Percentiles rank a stretch among this genome's conserved stretches.
Evolutionary conservation across 805 yeast species (phyloP).

Genomic region (Wickerhamiella domercqiae): DNA sequence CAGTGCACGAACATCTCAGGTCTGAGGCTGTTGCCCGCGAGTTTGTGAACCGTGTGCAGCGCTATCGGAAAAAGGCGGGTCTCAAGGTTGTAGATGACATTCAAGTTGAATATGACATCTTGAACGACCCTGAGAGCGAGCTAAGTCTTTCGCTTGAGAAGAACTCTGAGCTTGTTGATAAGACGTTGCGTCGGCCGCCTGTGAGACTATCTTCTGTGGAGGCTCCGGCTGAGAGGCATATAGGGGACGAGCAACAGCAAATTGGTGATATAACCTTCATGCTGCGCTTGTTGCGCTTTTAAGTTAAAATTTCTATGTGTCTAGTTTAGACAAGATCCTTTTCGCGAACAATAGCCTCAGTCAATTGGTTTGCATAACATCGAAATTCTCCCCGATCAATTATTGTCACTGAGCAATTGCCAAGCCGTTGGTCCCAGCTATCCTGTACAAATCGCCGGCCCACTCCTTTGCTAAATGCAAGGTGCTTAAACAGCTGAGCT

Average conservation of each 20-base stretch:
- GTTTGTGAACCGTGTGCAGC: constrained; percentile 90
- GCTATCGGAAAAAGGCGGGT: constrained; percentile 92
- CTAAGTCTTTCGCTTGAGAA: constrained; percentile 44
- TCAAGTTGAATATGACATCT: constrained; percentile 59
- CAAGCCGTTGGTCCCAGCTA: constrained; percentile 4
- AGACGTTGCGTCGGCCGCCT: constrained; percentile 58
- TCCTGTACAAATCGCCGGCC: background rate
- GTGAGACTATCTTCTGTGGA: constrained; percentile 29
- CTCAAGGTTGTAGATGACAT: constrained; percentile 92
- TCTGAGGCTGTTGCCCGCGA: constrained; percentile 95
- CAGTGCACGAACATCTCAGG: constrained; percentile 71
- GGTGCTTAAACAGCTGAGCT: constrained; percentile 7
- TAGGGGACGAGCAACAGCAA: constrained; percentile 79
- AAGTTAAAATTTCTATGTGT: too few species aligned
- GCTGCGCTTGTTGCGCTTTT: constrained; percentile 57
- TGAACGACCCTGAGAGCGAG: constrained; percentile 36
- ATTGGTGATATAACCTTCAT: constrained; percentile 63
- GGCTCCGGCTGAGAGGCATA: constrained; percentile 31
- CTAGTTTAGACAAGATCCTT: background rate
- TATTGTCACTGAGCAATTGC: constrained; percentile 15
- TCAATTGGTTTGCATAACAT: constrained; percentile 10
- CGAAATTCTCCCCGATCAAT: constrained; percentile 10
- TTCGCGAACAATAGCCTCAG: constrained; percentile 3
- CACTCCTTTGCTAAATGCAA: constrained; percentile 1
- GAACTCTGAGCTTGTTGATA: constrained; percentile 55